phyloP scores from a whole-genome alignment of 2,329 filamentous ascomycete species.

The Paecilomyces formosus region DNA sequence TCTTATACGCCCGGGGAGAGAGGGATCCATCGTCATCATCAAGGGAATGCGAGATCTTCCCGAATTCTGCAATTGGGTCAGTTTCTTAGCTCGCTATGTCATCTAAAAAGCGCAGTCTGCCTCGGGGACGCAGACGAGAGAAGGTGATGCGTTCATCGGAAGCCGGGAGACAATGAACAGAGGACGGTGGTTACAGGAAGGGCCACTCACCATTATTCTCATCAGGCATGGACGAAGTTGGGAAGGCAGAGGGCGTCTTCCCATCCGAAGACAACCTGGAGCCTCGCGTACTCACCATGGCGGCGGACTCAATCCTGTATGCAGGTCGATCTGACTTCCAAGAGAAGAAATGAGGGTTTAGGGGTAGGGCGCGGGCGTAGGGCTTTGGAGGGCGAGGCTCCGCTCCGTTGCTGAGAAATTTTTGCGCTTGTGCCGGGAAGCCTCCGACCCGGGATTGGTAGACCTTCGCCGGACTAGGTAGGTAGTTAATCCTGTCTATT shows the following conservation, averaged over 20 bases:
- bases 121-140: not conserved
- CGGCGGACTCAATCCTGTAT: constrained; percentile 14
- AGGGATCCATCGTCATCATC: constrained; percentile 23
- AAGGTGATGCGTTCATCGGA: not conserved
- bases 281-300: constrained; percentile 26
- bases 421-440: not conserved
- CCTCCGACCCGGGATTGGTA: not conserved
- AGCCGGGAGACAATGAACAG: not conserved
- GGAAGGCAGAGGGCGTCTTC: constrained; percentile 18
- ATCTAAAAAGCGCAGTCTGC: not conserved
- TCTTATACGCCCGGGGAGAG: constrained; percentile 31
- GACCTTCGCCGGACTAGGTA: not conserved
- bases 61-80: constrained; percentile 9
- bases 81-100: constrained; percentile 1
- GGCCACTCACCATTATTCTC: constrained; percentile 27
- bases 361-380: constrained; percentile 40
- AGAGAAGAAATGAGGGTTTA: constrained; percentile 43
- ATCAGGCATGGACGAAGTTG: constrained; percentile 18
- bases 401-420: not conserved
- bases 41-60: constrained; percentile 23
- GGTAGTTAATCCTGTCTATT: no score
- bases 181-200: not conserved
- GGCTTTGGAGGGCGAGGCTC: constrained; percentile 21
- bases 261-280: constrained; percentile 21
- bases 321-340: constrained; percentile 26